Percentiles rank a stretch among this genome's conserved stretches.
Evolutionary conservation across 179 eudicot genomes (phyloP).

Genomic region (Patellifolia procumbens): DNA sequence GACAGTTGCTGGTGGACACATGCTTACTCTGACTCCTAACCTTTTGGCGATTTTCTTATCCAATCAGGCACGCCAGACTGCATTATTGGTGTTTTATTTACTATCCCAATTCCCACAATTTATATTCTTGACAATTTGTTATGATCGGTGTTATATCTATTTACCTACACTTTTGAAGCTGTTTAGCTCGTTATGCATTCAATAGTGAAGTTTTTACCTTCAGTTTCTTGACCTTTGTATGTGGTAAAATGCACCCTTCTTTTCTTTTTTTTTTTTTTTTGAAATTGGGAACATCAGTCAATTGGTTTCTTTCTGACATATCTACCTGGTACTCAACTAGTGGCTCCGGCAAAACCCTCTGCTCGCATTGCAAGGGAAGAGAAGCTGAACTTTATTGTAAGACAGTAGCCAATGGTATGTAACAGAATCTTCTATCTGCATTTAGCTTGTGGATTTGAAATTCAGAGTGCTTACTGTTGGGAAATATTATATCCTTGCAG

Average conservation of each 20-base stretch:
- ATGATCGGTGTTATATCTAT: background rate
- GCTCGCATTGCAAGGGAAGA: conserved; percentile 96
- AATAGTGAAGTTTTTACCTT: background rate
- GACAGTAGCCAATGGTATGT: conserved; percentile 77
- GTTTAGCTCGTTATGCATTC: background rate
- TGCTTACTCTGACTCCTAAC: background rate
- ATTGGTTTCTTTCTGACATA: conserved; percentile 1
- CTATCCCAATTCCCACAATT: too few species aligned
- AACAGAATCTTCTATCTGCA: conserved; percentile 5
- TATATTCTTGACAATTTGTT: too few species aligned
- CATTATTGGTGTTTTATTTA: background rate
- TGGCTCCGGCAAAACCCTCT: conserved; percentile 67
- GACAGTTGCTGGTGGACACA: background rate
- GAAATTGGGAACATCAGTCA: background rate
- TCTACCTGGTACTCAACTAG: conserved; percentile 37
- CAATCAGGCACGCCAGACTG: background rate
- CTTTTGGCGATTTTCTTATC: background rate
- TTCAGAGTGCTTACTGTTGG: conserved; percentile 12
- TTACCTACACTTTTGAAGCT: background rate
- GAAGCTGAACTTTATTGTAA: conserved; percentile 98
- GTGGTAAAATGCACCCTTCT: background rate
- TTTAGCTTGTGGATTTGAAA: conserved; percentile 8
- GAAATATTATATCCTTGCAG: conserved; percentile 41
- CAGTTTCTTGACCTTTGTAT: background rate
- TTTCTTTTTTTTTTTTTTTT: background rate